Base-by-base conservation (phyloP, 2,329 filamentous ascomycete species). In the Diaporthe humulicola region DNA sequence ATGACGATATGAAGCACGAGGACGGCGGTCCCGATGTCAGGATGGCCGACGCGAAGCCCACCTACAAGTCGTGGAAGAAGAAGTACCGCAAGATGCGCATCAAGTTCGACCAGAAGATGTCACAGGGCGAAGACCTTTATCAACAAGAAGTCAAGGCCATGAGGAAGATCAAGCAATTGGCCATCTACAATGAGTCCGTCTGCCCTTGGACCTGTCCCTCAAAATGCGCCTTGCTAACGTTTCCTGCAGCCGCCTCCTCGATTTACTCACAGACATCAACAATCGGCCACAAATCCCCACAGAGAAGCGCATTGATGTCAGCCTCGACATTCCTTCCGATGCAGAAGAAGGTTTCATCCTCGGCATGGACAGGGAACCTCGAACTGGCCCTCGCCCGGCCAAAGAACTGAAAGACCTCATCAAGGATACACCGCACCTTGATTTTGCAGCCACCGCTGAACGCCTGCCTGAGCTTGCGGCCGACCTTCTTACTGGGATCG, bases 11-110 rank as follows among this genome's bases (percentile, higher is more conserved):
- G 77, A 87, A 88, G 77, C 81, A 82, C 77, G 86, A 88, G 75
- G 86, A 87, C 58, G 79, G 81, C 60, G 79, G 81, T 38, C 80
- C 80, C 52, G 82, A 84, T 71, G 76, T 78, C 30, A 79, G 79
- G 45, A 83, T 82, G 80, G 81, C 79, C 74, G 86, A 88, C 79
- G 81, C 82, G 73, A 89, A 86, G 83, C 87, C 85, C 80, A 89
- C 86, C 5, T 91, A 93, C 83, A 93, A 91, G 81, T 93, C 91
- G 58, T 93, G 89, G 88, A 95, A 94, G 90, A 98, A 98, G 86
- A 99, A 99, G 88, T 99, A 97, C 84, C 93, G 94, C 80, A 97
- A 97, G 89, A 94, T 97, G 92, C 93, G 93, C 85, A 89, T 93
- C 82, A 87, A 89, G 38, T 97, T 97, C 81, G 94, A 97, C 79